Base-by-base conservation (phyloP, 2,329 filamentous ascomycete genomes). In the Talaromyces pinophilus region DNA sequence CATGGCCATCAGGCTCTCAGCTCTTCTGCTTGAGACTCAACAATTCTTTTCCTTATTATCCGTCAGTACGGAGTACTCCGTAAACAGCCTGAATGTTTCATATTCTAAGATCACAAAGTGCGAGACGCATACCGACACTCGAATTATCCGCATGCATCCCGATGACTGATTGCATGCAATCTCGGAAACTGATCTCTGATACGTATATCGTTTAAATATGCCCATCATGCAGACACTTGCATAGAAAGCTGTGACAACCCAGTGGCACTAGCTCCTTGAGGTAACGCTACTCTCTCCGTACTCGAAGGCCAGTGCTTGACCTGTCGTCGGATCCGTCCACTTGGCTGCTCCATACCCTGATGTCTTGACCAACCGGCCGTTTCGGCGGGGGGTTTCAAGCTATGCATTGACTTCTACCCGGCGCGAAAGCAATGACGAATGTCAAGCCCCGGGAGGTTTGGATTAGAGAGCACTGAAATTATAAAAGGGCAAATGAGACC, bases 221-320 rank as follows among this genome's bases (percentile, higher is more conserved):
- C 54, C 59, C 22, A 54, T 42, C 60, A 40, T 62, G 30, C 59
- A 62, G 40, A 11, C 33, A 57, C 52, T 38, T 57, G 52, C 52
- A 57, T 35, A 1, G 8, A 35, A 35, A 22, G 33, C 54, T 22
- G 33, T 50, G 46, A 50, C 19, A 19, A 50, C 22, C 46, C 46
- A 50, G 44, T 19, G 48, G 19, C 22, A 28, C 60, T 62, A 62
- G 46, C 60, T 35, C 33, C 48, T 40, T 33, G 15, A 38, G 48
- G 61, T 7, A 42, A 42, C n/a, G 48, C 17, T 40, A 38, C 25
- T 42, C 35, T 28, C 48, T 40, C 19, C 19, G 19, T 19, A 44
- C 38, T 35, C 17, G 61, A 54, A 44, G 48, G 61, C 38, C 61
- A 63, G 48, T 63, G 61, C 48, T 62, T 62, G 40, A 19, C n/a